Percentiles rank a stretch among this genome's conserved stretches.
Conservation (phyloP, 352 stramenopile species). For the Aphanomyces stellatus region DNA sequence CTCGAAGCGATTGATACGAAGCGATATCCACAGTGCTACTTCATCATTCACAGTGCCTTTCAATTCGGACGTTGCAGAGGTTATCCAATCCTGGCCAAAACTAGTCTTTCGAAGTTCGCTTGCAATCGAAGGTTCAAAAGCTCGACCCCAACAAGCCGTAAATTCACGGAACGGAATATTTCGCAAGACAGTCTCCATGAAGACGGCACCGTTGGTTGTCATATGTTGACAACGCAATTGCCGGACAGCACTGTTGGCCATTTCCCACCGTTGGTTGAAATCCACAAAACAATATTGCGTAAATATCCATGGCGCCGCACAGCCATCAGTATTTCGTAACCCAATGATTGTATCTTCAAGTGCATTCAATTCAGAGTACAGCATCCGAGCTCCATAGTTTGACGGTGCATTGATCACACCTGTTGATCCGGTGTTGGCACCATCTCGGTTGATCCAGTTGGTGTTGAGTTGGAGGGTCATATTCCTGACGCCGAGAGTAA, state of each 20-base stretch:
- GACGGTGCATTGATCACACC: background rate
- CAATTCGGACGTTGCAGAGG: no score
- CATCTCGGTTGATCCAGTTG: background rate
- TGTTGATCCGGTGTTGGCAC: background rate
- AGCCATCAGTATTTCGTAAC: background rate
- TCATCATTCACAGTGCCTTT: background rate
- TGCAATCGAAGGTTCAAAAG: background rate
- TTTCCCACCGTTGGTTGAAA: background rate
- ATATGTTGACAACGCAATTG: background rate
- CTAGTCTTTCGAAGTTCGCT: background rate
- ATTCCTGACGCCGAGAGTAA: background rate
- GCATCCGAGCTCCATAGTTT: no score
- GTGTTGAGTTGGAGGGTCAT: background rate
- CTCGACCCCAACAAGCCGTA: background rate
- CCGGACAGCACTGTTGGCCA: background rate
- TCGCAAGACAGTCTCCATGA: background rate
- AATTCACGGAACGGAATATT: background rate
- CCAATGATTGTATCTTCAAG: background rate
- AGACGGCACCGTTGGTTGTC: conserved; percentile 4
- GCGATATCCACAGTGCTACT: background rate
- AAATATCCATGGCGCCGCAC: conserved; percentile 11
- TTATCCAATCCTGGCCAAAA: no score
- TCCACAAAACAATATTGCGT: conserved; percentile 14
- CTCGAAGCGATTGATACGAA: background rate
- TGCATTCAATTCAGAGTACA: background rate